Evolutionary conservation across 495 filamentous ascomycete species (phyloP), one percentile per base, ranked within the genome.

Genomic region (Neurospora sp.): DNA sequence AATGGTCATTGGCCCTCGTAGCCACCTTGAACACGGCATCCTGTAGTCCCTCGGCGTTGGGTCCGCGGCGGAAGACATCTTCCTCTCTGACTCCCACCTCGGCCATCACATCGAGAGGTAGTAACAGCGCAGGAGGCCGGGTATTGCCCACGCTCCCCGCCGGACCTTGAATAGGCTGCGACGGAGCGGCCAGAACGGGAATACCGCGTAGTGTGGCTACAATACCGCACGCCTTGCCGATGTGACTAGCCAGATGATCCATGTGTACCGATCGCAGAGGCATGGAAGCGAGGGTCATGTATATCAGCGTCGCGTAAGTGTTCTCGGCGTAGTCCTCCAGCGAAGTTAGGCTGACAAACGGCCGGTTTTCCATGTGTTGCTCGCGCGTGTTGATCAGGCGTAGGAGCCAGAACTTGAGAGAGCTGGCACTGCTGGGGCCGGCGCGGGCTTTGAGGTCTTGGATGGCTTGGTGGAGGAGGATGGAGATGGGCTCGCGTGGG

Each of bases 1-100:
- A 82, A 81, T 99, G 96, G 82, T 99, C 96, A 79, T 93, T 94
- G 6, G 96, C 96, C 40, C 94, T 87, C 0, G 96, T 98, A 1
- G 96, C 96, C 27, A 98, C 94, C 22, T 87, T 85, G 77, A 98
- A 98, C 5, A 99, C 90, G 2, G 94, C 95, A 81, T 98, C 96
- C 42, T 90, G 88, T 9, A 98, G 82, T 0, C 94, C 94, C 16
- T 87, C 83, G 0, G 96, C 95, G 8, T 89, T 84, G 0, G 91
- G 86, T 0, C 94, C 95, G n/a, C 87, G 83, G 3, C 94, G 87
- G 69, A 96, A 89, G 0, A 99, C 90, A 59, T 97, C 92, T 77
- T 99, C 96, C 78, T 98, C 95, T 71, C 86, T 90, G 1, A 98
- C 83, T 0, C 90, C 90, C 0, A 85, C 81, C 76, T 93, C 88